A percentile compares a stretch with the other conserved stretches of the same genome.
These are phyloP conservation scores for Bassia scoparia DNA, from an alignment of 148 eudicot genomes.

Conservation along the genomic window DNA sequence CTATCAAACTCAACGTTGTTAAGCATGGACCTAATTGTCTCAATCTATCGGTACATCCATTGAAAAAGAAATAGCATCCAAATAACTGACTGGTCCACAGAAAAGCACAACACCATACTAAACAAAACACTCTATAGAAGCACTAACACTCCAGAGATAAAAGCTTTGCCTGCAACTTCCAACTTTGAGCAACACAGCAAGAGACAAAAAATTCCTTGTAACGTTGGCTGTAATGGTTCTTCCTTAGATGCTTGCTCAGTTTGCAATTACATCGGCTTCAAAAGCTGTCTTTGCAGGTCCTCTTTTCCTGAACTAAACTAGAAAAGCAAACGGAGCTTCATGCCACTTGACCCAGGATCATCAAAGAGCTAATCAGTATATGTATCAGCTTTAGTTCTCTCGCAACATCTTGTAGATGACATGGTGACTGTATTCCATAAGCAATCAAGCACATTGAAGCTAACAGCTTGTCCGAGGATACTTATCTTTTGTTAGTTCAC, in stretches of 20 bases:
- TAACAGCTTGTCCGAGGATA: conserved; percentile 70
- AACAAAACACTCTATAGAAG: conserved; percentile 20
- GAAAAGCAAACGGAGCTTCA: conserved; percentile 86
- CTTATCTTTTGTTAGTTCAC: conserved; percentile 68
- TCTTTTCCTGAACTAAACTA: conserved; percentile 61
- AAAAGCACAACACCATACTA: background rate
- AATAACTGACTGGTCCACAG: background rate
- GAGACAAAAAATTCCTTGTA: conserved; percentile 68
- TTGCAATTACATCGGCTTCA: conserved; percentile 57
- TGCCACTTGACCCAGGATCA: conserved; percentile 93
- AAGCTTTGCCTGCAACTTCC: conserved; percentile 79
- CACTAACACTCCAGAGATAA: conserved; percentile 74
- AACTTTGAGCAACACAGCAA: conserved; percentile 81
- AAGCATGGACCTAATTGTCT: no score
- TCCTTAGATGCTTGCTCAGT: conserved; percentile 54
- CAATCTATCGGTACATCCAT: no score
- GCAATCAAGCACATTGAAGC: conserved; percentile 78
- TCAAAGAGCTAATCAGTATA: conserved; percentile 74
- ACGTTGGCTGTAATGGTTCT: conserved; percentile 52
- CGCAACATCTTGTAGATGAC: conserved; percentile 53
- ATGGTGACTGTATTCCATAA: conserved; percentile 60
- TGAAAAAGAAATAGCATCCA: background rate
- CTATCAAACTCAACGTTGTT: no score
- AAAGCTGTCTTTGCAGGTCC: conserved; percentile 75
- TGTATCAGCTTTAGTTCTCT: conserved; percentile 53